Conservation (phyloP, 2,329 filamentous ascomycete genomes). For the Albophoma yamanashiensis region DNA sequence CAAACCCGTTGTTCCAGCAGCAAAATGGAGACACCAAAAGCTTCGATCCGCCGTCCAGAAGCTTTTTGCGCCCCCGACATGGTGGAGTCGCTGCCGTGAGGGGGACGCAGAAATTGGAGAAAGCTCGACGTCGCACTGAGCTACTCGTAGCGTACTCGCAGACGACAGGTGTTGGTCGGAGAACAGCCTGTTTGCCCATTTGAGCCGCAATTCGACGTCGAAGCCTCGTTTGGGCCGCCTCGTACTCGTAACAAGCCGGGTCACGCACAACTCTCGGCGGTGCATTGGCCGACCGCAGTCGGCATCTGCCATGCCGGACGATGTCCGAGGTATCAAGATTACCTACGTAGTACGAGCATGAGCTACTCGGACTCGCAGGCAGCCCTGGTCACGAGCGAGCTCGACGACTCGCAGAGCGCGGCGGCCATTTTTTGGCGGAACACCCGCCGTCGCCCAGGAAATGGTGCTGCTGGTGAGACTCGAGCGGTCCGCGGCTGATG, state of each 20-base stretch:
- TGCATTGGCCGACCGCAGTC: background rate
- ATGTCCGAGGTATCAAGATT: background rate
- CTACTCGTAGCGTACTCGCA: background rate
- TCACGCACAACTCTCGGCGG: background rate
- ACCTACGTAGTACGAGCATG: background rate
- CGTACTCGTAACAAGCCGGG: background rate
- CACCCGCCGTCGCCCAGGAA: background rate
- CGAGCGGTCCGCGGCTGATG: background rate
- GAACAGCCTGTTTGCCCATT: background rate
- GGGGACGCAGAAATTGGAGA: slow-evolving; percentile 7
- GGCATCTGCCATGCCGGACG: background rate
- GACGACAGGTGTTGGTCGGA: background rate
- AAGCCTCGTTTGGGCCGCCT: background rate
- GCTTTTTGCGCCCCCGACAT: slow-evolving; percentile 9
- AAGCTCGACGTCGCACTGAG: background rate
- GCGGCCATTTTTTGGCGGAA: background rate
- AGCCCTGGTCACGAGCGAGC: background rate
- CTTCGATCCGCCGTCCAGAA: slow-evolving; percentile 12
- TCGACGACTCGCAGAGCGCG: background rate
- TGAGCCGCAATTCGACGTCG: background rate
- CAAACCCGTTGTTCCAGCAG: slow-evolving; percentile 5
- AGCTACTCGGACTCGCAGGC: background rate
- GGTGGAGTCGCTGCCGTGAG: slow-evolving; percentile 10
- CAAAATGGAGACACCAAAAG: slow-evolving; percentile 8
- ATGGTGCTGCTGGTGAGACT: background rate